phyloP scores from a whole-genome alignment of 352 stramenopile species.

The Globisporangium nunn region DNA sequence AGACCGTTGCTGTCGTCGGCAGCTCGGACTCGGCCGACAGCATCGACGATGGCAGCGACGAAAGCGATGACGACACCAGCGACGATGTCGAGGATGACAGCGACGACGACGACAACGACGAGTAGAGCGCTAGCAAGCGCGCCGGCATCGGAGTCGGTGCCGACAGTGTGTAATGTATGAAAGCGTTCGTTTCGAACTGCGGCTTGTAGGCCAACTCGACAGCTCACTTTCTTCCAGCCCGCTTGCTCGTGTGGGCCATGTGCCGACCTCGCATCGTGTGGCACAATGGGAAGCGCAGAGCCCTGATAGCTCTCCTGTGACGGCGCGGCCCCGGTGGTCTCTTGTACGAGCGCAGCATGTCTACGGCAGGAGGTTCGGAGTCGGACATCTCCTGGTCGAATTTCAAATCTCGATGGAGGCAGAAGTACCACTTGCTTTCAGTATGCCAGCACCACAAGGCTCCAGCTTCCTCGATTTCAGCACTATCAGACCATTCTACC shows the following conservation, averaged over 20 bases:
- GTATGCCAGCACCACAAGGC: background rate
- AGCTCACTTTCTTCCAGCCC: no score
- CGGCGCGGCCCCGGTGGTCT: no score
- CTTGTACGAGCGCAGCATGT: no score
- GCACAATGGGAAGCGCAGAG: no score
- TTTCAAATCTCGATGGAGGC: no score
- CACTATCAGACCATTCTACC: background rate
- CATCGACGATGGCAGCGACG: constrained; percentile 3
- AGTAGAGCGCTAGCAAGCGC: background rate
- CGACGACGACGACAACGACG: background rate
- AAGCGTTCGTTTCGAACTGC: background rate
- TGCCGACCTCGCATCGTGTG: no score
- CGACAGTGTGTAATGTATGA: background rate
- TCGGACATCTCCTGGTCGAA: background rate
- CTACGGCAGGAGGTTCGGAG: no score
- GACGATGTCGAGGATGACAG: no score
- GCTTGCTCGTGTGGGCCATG: no score
- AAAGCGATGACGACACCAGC: background rate
- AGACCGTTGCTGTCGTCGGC: constrained; percentile 7
- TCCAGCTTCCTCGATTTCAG: background rate
- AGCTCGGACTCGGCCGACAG: constrained; percentile 9
- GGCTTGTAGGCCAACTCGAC: no score
- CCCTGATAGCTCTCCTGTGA: no score
- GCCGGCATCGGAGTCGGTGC: background rate
- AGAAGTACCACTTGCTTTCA: background rate